Percentiles rank a stretch among this genome's conserved stretches.
Conservation (phyloP, 2,329 filamentous ascomycete genomes). For the Celoporthe dispersa region DNA sequence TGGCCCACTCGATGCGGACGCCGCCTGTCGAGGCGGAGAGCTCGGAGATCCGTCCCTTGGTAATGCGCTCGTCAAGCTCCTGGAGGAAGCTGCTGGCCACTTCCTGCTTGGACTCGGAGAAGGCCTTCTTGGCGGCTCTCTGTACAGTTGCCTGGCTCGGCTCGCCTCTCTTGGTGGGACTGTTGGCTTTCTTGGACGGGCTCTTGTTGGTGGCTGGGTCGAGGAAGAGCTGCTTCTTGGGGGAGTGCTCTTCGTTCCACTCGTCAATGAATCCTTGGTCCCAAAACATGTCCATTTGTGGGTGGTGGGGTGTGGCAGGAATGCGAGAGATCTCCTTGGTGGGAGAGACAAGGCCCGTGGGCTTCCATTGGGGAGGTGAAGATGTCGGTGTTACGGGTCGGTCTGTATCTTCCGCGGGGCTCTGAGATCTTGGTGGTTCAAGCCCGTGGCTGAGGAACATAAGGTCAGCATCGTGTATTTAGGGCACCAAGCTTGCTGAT, state of each 20-base stretch:
- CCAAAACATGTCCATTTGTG: conserved; percentile 64
- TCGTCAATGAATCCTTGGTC: conserved; percentile 61
- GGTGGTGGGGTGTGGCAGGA: conserved; percentile 57
- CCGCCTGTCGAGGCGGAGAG: conserved; percentile 70
- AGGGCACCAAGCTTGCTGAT: background rate
- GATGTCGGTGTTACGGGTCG: conserved; percentile 25
- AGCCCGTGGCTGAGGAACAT: conserved; percentile 5
- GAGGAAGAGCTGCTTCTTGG: conserved; percentile 46
- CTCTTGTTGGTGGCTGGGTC: conserved; percentile 36
- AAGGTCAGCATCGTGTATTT: conserved; percentile 1
- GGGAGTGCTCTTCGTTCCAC: conserved; percentile 66
- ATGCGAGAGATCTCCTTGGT: conserved; percentile 46
- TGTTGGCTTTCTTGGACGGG: conserved; percentile 37
- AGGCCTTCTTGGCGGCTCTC: conserved; percentile 59
- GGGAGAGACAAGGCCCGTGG: conserved; percentile 37
- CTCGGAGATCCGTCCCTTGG: conserved; percentile 59
- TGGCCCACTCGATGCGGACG: conserved; percentile 73
- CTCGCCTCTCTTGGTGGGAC: conserved; percentile 37
- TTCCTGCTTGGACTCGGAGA: conserved; percentile 64
- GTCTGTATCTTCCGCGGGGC: background rate
- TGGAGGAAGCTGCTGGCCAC: conserved; percentile 67
- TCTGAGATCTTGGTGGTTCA: background rate
- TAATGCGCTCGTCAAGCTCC: conserved; percentile 71
- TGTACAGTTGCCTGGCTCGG: conserved; percentile 37
- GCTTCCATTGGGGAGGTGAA: conserved; percentile 17